Base-by-base conservation (phyloP, 1,284 basidiomycete species). In the Vanrija pseudolonga region DNA sequence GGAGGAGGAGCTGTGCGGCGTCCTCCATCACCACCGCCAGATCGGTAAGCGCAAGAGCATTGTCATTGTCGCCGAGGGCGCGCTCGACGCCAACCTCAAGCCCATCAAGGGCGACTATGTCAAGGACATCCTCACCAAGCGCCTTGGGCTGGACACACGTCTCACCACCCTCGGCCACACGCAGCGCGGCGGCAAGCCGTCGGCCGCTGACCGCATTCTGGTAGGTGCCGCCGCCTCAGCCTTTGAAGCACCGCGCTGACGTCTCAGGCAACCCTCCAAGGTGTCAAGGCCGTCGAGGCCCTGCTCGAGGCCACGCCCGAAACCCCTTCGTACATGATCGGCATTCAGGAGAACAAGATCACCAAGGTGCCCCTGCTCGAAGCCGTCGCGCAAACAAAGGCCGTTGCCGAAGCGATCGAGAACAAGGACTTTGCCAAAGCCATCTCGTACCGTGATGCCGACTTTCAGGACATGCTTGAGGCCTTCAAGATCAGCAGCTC, bases 131-230 rank as follows among this genome's bases (percentile, higher is more conserved):
- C 84, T 98, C 9, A 81, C 87, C 1, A 85, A 96, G 37, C 83
- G 89, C 12, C 83, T 98, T 26, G 89, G 90, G 0, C 84, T 98
- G 41, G 95, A 99, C 76, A 95, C 95, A 0, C 82, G 96, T 54
- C 95, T 98, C 8, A 99, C 96, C n/a, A 97, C 92, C 0, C 83
- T 99, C 23, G 95, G 96, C 23, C 96, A 99, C 78, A 96, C 90
- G 0, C 95, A 98, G 74, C 85, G 95, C 60, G 95, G 95, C 52
- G 95, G 95, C 6, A 83, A 85, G 59, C 95, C 95, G 0, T 94
- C 90, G 65, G 94, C 95, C 1, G 85, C 84, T 64, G 95, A 99
- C 74, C 86, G 96, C 39, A 90, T 97, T 64, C 70, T 98, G 76
- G 94, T 90, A 64, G 66, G 83, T 67, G 22, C 20, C 23, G n/a